These are phyloP conservation scores for Cyberlindnera misumaiensis DNA, from an alignment of 805 yeast genomes.

Conservation along the genomic window DNA sequence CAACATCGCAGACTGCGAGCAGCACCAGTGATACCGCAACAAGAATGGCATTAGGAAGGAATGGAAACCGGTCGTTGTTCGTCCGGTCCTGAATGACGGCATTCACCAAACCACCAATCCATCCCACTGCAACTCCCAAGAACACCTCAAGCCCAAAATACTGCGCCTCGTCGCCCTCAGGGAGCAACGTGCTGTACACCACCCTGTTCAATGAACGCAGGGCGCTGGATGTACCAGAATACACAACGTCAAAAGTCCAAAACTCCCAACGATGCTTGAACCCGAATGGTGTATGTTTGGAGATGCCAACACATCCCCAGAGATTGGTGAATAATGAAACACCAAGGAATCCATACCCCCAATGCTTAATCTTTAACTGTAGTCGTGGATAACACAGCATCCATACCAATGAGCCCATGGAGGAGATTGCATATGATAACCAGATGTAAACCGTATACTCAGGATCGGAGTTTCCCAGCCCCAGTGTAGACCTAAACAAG, in stretches of 20 bases:
- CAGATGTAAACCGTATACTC: conserved; percentile 35
- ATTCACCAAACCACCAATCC: conserved; percentile 34
- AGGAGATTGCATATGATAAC: conserved; percentile 29
- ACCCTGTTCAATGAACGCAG: conserved; percentile 32
- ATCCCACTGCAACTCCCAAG: conserved; percentile 35
- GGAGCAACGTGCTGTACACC: conserved; percentile 31
- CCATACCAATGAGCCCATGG: conserved; percentile 31
- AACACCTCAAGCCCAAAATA: conserved; percentile 35
- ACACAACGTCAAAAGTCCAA: conserved; percentile 34
- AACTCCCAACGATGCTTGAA: conserved; percentile 38
- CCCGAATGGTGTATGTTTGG: conserved; percentile 23
- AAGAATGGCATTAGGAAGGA: conserved; percentile 29
- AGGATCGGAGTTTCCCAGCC: conserved; percentile 31
- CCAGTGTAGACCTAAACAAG: conserved; percentile 33
- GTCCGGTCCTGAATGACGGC: conserved; percentile 36
- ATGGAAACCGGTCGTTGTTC: conserved; percentile 30
- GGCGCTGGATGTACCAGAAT: conserved; percentile 29
- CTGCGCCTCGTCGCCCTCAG: conserved; percentile 37
- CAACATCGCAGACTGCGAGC: conserved; percentile 26
- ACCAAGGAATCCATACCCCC: conserved; percentile 30
- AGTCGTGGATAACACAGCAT: conserved; percentile 28
- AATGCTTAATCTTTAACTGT: conserved; percentile 24
- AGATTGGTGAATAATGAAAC: conserved; percentile 30
- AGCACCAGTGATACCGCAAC: conserved; percentile 23
- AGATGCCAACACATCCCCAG: conserved; percentile 35